Evolutionary conservation across 1,284 basidiomycete genomes (phyloP).

Genomic region (Pterula multifida): DNA sequence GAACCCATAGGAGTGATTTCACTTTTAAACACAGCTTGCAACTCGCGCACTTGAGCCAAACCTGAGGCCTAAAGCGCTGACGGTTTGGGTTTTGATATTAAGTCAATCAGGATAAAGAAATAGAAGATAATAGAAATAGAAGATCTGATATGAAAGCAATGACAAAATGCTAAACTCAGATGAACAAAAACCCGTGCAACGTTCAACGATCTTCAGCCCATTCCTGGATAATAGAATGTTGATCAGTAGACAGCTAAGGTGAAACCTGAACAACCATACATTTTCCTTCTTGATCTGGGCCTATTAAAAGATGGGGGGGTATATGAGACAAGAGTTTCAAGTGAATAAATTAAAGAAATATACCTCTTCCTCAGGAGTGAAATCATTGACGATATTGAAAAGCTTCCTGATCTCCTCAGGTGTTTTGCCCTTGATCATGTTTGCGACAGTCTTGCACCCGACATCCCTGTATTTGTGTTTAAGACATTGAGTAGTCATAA

Average conservation of each 20-base stretch:
- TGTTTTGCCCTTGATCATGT: constrained; percentile 99
- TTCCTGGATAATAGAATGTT: constrained; percentile 39
- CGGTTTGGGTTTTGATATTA: background rate
- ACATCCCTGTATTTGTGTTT: constrained; percentile 61
- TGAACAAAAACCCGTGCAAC: background rate
- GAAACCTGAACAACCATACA: constrained; percentile 37
- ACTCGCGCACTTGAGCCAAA: too few relatives aligned
- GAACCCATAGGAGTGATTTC: too few relatives aligned
- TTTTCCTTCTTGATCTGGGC: constrained; percentile 99
- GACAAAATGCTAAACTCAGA: constrained; percentile 11
- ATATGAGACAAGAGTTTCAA: constrained; percentile 9
- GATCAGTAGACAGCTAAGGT: constrained; percentile 11
- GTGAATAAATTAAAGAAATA: constrained; percentile 13
- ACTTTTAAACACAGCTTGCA: too few relatives aligned
- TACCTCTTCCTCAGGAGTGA: constrained; percentile 97
- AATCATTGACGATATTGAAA: constrained; percentile 98
- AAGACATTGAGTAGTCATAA: constrained; percentile 1
- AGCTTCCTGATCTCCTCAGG: constrained; percentile 93
- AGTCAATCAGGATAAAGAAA: background rate
- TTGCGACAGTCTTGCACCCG: constrained; percentile 99
- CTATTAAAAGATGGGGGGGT: constrained; percentile 22
- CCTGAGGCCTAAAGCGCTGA: too few relatives aligned
- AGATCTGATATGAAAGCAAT: constrained; percentile 10
- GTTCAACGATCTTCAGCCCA: constrained; percentile 79
- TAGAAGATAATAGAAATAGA: constrained; percentile 1